These are phyloP conservation scores for Ophiostoma sp. DNA, from an alignment of 2,329 filamentous ascomycete species.

Conservation along the genomic window DNA sequence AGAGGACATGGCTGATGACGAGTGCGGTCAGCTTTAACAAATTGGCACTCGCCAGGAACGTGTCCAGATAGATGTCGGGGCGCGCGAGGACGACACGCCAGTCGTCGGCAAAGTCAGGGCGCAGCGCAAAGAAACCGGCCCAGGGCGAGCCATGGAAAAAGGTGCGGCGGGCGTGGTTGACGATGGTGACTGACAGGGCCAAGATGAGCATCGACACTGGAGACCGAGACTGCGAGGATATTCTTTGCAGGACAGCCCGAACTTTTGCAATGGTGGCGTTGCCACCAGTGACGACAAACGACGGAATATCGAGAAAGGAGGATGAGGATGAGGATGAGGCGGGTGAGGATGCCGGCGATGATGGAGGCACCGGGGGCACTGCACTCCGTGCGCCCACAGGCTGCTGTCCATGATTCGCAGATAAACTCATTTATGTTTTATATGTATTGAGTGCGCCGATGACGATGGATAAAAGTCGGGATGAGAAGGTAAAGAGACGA, in stretches of 20 bases:
- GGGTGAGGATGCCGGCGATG: neutral
- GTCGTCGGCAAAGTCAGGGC: constrained; percentile 6
- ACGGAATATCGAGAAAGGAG: constrained; percentile 21
- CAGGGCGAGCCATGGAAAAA: constrained; percentile 29
- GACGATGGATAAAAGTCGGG: neutral
- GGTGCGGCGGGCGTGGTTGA: constrained; percentile 39
- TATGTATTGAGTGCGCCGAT: neutral
- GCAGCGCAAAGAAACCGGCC: constrained; percentile 24
- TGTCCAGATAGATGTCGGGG: constrained; percentile 35
- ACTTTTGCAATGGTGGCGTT: neutral
- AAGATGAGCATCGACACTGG: constrained; percentile 29
- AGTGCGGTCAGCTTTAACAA: constrained; percentile 23
- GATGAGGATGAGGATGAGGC: constrained; percentile 1
- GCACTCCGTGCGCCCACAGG: too few species aligned
- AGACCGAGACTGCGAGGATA: constrained; percentile 31
- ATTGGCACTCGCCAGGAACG: constrained; percentile 22
- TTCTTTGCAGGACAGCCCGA: neutral
- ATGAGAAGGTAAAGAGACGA: too few species aligned
- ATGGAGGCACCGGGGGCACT: neutral
- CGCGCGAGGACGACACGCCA: constrained; percentile 31
- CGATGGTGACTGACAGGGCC: constrained; percentile 31
- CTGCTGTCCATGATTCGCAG: too few species aligned
- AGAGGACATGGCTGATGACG: neutral
- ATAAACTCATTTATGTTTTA: neutral
- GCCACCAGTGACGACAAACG: constrained; percentile 10